Base-by-base conservation (phyloP, 208 protist species). In the Acanthamoeba royreba region DNA sequence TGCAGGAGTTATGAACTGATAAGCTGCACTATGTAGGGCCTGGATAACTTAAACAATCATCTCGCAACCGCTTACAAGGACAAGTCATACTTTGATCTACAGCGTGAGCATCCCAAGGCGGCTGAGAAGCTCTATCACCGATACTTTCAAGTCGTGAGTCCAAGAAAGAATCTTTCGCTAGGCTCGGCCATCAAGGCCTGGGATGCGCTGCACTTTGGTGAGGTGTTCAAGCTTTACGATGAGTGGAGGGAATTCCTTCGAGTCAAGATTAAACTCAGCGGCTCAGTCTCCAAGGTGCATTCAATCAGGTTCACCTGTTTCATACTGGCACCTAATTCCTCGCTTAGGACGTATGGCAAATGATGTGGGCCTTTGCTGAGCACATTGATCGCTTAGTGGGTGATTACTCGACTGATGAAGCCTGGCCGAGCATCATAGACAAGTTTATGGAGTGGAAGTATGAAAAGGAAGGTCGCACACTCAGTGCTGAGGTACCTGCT, bases 351-450 rank as follows among this genome's bases (percentile, higher is more conserved):
- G 81, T 53, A 17, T 89, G 81, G 81, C 28, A 66, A 17, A 66
- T 55, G 45, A 15, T 89, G 47, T 89, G 45, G 81, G n/a, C 45
- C 49, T 89, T 89, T 25, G 43, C 81, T 25, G 81, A 58, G 28
- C 19, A 7, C 17, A 49, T 47, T 11, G 81, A 89, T 22, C 47
- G 22, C 0, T 8, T 46, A 35, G 15, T 89, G 22, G 45, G 22
- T 3, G 52, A 63, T 28, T 89, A 89, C 52, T 89, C 81, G 15
- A 42, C 47, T 5, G 35, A 35, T 40, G 81, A 89, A 31, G 52
- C 49, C 1, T 89, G 81, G 81, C 81, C 81, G 5, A 89, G 31
- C 35, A 58, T 89, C 47, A 89, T 89, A 28, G 81, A 89, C 25
- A 19, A 8, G 47, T 89, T 89, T n/a, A 49, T 89, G 4, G 81